phyloP scores from a whole-genome alignment of 148 eudicot genomes.

The Polygonum maritimum region DNA sequence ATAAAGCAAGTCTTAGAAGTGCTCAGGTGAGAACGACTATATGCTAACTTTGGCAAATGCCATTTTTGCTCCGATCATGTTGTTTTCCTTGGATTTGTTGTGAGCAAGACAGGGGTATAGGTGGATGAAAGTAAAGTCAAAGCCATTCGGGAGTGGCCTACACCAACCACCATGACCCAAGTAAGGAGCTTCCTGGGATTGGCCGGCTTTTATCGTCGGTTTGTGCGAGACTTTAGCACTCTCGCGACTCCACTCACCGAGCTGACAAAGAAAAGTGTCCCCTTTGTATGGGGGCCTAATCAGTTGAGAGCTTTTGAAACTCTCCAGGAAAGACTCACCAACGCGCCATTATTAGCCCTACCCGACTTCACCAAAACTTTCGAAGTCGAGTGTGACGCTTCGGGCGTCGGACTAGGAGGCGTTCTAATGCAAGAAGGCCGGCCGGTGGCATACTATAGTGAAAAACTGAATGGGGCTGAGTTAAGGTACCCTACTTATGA shows the following conservation, averaged over 20 bases:
- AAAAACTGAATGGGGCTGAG: neutral
- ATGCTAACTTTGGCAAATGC: no score
- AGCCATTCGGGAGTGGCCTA: neutral
- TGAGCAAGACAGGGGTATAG: neutral
- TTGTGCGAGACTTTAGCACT: neutral
- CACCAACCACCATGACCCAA: neutral
- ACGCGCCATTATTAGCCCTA: neutral
- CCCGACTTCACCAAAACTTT: neutral
- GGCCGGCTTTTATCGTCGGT: neutral
- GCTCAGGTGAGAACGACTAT: neutral
- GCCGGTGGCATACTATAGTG: neutral
- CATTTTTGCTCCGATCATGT: neutral
- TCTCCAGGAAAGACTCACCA: neutral
- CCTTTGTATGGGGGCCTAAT: neutral
- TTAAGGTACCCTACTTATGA: neutral
- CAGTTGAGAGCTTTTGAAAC: neutral
- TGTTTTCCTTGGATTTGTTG: neutral
- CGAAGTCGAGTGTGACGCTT: neutral
- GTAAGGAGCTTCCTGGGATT: neutral
- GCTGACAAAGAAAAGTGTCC: neutral
- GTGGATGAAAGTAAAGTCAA: neutral
- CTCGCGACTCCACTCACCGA: neutral
- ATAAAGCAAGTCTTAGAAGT: neutral
- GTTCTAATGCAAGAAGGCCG: neutral
- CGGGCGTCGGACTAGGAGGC: neutral